Conservation (phyloP, 148 eudicot species). For the Fallopia convolvulus region DNA sequence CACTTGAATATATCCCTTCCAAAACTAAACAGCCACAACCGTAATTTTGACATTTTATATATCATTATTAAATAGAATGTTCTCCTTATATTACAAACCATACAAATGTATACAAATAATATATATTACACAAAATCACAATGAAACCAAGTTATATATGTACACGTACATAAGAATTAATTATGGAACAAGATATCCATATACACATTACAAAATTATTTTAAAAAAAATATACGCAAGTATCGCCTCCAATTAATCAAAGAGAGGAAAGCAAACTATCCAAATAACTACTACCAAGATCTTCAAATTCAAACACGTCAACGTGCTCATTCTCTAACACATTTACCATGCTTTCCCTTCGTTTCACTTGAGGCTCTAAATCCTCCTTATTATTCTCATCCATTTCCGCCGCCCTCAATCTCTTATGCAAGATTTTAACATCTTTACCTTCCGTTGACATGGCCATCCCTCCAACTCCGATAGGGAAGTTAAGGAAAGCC, state of each 20-base stretch:
- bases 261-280: conserved; percentile 44
- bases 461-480: neutral
- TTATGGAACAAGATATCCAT: neutral
- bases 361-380: neutral
- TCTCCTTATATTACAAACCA: neutral
- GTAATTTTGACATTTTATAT: no score
- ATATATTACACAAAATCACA: neutral
- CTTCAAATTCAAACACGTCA: conserved; percentile 51
- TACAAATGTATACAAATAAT: neutral
- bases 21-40: no score
- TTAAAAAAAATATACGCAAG: neutral
- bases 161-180: neutral
- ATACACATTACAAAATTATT: neutral
- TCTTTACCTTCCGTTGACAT: neutral
- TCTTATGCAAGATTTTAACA: conserved; percentile 8
- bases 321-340: neutral
- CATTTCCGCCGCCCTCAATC: neutral
- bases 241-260: conserved; percentile 2
- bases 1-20: no score
- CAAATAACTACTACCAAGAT: conserved; percentile 58
- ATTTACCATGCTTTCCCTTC: neutral
- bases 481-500: conserved; percentile 58
- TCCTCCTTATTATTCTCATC: neutral
- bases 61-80: no score
- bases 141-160: neutral